Evolutionary conservation across 106 monocot genomes (phyloP), one percentile per base, ranked within the genome.

Genomic region (Hemerocallis citrina): DNA sequence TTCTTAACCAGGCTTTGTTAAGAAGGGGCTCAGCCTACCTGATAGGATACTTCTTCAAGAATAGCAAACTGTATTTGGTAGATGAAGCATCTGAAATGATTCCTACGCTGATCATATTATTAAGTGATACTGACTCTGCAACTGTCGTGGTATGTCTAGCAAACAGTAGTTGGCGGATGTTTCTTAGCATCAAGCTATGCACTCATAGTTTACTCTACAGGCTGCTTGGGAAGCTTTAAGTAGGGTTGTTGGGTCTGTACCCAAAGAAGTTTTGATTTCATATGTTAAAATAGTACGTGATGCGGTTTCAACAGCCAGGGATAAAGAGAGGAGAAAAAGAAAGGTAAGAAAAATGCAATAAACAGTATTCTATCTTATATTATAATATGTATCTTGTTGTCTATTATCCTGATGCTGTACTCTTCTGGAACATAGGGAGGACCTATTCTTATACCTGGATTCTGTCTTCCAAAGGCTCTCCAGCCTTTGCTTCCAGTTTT

Each of bases 401-500:
- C 30, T 17, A 14, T 59, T 34, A 15, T 13, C 11, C 39, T 55
- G 36, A 22, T 44, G 40, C 9, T 45, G 25, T 54, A 11, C 1
- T 47, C 31, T 16, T 55, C 42, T 21, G 31, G 52, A 38, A 57
- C 68, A 23, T 79, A 98, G 96, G 96, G 91, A 69, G 88, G 87
- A 17, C 71, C 78, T 34, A 63, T 87, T 74, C 85, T 91, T 44
- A 73, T 98, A 40, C 81, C 96, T 59, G 96, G 96, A 14, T 71
- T 98, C 34, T 98, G 96, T 82, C 91, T 98, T 62, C 96, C 96
- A 15, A 98, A 90, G 69, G 91, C 91, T 32, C 84, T 98, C 50
- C 96, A 98, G 47, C 96, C 96, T n/a, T 56, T 98, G 63, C 85
- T 98, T 79, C 96, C 96, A 39, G 78, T 98, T 41, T 98, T 98